Evolutionary conservation across 2,329 filamentous ascomycete genomes (phyloP).

Genomic region (Helotiales sp.): DNA sequence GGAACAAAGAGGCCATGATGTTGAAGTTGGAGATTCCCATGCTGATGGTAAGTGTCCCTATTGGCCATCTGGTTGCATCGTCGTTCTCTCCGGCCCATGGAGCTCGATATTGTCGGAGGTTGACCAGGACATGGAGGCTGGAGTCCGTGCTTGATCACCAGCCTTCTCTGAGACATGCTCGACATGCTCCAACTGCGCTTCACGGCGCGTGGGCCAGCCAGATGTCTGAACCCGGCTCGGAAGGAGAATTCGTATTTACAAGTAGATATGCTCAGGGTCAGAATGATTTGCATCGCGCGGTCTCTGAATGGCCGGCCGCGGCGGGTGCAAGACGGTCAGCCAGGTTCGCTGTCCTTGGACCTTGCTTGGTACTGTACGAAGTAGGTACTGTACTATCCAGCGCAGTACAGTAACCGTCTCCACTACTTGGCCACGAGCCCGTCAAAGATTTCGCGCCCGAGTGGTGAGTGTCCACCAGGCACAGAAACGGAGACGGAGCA

Average conservation of each 20-base stretch:
- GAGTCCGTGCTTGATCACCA: not conserved
- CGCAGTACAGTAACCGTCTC: not conserved
- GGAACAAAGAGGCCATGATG: not conserved
- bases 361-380: not conserved
- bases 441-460: conserved; percentile 27
- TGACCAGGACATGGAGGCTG: too few relatives aligned
- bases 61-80: conserved; percentile 11
- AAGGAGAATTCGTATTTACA: not conserved
- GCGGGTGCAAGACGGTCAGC: not conserved
- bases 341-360: conserved; percentile 14
- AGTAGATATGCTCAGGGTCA: not conserved
- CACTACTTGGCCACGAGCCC: conserved; percentile 25
- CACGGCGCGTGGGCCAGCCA: not conserved
- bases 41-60: conserved; percentile 21
- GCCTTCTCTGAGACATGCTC: not conserved
- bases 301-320: not conserved
- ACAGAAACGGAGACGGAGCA: conserved; percentile 3
- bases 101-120: not conserved
- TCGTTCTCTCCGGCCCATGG: not conserved
- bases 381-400: not conserved
- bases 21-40: conserved; percentile 21
- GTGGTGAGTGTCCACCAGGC: conserved; percentile 18
- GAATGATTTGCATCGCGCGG: conserved; percentile 1
- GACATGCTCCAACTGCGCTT: conserved; percentile 4
- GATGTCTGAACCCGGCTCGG: not conserved